Conservation (phyloP, 225 moss, liverwort and hornwort genomes). For the Rhytidiadelphus loreus region DNA sequence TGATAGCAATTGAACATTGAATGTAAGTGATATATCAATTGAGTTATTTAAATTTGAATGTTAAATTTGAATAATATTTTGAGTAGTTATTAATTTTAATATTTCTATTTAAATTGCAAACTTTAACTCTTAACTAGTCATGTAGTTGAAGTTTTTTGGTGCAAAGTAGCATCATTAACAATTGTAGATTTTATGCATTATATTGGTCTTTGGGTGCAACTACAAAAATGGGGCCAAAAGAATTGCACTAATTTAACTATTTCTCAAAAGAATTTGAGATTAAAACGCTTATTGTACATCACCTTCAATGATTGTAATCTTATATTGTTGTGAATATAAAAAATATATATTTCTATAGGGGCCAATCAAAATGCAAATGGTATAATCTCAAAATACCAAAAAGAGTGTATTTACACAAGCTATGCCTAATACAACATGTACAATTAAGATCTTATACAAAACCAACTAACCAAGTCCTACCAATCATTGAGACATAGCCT, state of each 20-base stretch:
- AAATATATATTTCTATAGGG: neutral
- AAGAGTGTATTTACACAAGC: fast-evolving
- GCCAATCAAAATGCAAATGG: neutral
- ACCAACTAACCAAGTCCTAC: no score
- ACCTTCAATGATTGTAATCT: fast-evolving
- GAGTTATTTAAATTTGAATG: neutral
- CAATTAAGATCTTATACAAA: no score
- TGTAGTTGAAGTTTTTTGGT: neutral
- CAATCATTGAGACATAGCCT: no score
- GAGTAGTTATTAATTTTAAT: neutral
- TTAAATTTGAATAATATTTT: no score
- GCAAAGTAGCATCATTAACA: neutral
- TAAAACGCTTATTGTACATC: neutral
- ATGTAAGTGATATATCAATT: no score
- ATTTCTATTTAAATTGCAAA: neutral
- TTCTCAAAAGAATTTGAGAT: neutral
- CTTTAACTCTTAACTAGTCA: fast-evolving
- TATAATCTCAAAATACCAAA: no score
- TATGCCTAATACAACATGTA: fast-evolving
- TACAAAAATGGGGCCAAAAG: neutral
- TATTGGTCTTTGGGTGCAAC: fast-evolving
- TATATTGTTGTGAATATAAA: no score
- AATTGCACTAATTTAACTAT: fast-evolving
- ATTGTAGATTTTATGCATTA: neutral
- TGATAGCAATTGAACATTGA: neutral